Conservation (phyloP, 176 grass and related monocot genomes). For the Rhynchospora breviuscula region DNA sequence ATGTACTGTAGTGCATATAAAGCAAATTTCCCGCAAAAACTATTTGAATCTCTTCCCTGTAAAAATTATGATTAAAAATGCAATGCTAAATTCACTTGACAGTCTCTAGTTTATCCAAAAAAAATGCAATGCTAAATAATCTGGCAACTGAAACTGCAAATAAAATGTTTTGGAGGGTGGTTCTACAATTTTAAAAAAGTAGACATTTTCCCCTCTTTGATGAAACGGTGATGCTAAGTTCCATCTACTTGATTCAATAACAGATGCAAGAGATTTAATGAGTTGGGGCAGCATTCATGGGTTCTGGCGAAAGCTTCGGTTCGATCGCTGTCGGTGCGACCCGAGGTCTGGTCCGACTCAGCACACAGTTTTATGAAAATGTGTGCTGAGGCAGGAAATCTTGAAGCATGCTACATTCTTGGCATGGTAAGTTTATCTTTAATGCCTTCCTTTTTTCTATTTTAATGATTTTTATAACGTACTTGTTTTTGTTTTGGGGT, state of each 20-base stretch:
- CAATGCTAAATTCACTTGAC: too few relatives aligned
- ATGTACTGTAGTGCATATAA: too few relatives aligned
- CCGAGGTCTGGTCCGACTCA: conserved; percentile 53
- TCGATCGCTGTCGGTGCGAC: conserved; percentile 41
- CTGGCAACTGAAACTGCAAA: background rate
- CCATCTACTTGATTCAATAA: background rate
- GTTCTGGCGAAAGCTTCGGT: conserved; percentile 56
- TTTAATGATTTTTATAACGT: background rate
- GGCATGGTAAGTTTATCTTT: conserved; percentile 53
- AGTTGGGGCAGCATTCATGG: conserved; percentile 30
- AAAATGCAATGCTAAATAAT: too few relatives aligned
- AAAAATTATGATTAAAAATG: too few relatives aligned
- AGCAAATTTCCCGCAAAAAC: too few relatives aligned
- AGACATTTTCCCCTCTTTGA: background rate
- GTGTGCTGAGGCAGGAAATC: conserved; percentile 54
- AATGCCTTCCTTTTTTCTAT: background rate
- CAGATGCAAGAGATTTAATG: conserved; percentile 67
- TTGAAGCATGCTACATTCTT: conserved; percentile 74
- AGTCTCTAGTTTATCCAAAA: too few relatives aligned
- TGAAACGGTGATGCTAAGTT: background rate
- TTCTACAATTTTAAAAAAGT: background rate
- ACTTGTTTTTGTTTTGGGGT: background rate
- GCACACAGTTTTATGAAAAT: conserved; percentile 50
- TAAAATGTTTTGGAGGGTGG: background rate
- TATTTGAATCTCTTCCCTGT: too few relatives aligned